Evolutionary conservation across 345 rosid genomes (phyloP).

Genomic region (Syzygium oleosum): DNA sequence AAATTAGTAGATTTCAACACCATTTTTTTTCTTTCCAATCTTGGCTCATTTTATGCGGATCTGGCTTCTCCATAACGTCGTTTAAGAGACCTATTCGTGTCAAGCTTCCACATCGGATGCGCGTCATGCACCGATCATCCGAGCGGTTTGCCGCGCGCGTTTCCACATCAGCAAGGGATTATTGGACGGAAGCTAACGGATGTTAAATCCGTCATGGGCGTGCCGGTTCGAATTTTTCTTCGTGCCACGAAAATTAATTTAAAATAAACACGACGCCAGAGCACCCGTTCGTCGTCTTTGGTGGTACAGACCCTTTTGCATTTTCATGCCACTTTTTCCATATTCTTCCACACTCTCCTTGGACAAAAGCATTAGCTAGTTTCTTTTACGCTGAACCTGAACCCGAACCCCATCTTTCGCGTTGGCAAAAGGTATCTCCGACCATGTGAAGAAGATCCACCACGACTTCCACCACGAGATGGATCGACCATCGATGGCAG

Average conservation of each 20-base stretch:
- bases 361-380: no score
- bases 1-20: not conserved
- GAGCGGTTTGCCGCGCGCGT: not conserved
- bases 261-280: fast-evolving
- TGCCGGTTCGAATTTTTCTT: fast-evolving
- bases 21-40: not conserved
- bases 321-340: no score
- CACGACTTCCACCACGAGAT: no score
- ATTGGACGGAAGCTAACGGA: fast-evolving
- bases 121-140: not conserved
- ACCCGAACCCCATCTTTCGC: no score
- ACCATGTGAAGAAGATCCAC: no score
- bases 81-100: not conserved
- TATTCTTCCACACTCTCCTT: no score
- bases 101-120: not conserved
- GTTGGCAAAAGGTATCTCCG: no score
- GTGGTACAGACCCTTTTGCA: not conserved
- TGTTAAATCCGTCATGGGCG: fast-evolving
- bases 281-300: fast-evolving
- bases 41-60: not conserved
- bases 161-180: not conserved
- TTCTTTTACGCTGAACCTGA: no score
- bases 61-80: fast-evolving
- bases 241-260: not conserved
- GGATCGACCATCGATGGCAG: no score